These are phyloP conservation scores for Neopestalotiopsis clavispora DNA, from an alignment of 2,329 filamentous ascomycete genomes.

Conservation along the genomic window DNA sequence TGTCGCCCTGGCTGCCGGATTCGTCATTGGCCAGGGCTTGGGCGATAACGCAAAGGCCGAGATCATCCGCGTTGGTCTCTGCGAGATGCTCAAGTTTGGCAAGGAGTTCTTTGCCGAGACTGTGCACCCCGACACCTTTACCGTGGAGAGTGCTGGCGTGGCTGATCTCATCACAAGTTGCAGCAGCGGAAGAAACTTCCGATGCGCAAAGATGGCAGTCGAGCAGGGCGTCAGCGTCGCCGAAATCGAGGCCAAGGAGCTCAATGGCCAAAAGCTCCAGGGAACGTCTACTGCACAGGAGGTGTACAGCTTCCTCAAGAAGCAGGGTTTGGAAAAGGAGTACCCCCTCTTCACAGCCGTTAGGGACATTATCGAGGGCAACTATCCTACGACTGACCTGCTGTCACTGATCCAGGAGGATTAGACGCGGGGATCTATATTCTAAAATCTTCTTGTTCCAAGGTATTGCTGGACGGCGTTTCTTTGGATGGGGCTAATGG, in stretches of 20 bases:
- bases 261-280: constrained; percentile 98
- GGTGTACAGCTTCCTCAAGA: constrained; percentile 86
- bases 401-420: constrained; percentile 62
- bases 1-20: constrained; percentile 90
- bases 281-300: constrained; percentile 91
- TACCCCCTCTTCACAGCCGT: constrained; percentile 95
- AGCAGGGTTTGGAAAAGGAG: constrained; percentile 75
- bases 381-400: constrained; percentile 79
- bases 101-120: constrained; percentile 89
- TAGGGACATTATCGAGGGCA: constrained; percentile 78
- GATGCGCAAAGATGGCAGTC: constrained; percentile 87
- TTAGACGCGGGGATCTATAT: background rate
- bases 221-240: constrained; percentile 79
- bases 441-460: background rate
- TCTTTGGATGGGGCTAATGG: background rate
- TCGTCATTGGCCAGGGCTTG: constrained; percentile 94
- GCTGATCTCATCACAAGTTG: constrained; percentile 96
- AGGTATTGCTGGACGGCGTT: background rate
- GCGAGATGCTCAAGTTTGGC: constrained; percentile 97
- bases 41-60: constrained; percentile 99
- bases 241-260: constrained; percentile 85
- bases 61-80: constrained; percentile 92
- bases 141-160: constrained; percentile 94
- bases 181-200: constrained; percentile 90
- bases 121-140: constrained; percentile 84